A percentile compares a stretch with the other conserved stretches of the same genome.
Evolutionary conservation across 2,329 filamentous ascomycete genomes (phyloP).

Genomic region (Aspergillus texensis): DNA sequence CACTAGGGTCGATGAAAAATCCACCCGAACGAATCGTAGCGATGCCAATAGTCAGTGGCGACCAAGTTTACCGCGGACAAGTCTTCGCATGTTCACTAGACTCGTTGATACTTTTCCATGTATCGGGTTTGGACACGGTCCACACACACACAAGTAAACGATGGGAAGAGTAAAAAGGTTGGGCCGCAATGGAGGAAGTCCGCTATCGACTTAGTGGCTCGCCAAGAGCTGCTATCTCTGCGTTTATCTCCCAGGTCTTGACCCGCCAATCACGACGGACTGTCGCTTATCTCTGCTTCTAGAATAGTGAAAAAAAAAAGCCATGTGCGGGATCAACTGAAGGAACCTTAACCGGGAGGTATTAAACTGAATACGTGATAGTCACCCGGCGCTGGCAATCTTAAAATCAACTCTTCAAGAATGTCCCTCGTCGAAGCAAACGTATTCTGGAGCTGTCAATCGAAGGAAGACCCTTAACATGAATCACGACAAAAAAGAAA

Average conservation of each 20-base stretch:
- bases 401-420: background rate
- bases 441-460: background rate
- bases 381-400: background rate
- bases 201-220: background rate
- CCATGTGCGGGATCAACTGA: background rate
- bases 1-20: too few species aligned
- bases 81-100: background rate
- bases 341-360: background rate
- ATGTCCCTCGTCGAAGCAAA: background rate
- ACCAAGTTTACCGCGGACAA: background rate
- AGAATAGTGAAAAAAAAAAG: background rate
- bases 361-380: background rate
- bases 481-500: background rate
- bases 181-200: background rate
- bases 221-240: background rate
- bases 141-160: too few species aligned
- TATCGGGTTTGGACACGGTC: too few species aligned
- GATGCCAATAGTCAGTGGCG: background rate
- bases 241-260: background rate
- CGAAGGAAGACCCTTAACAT: background rate
- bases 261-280: background rate
- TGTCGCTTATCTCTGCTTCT: slow-evolving; percentile 8
- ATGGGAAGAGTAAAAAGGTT: background rate
- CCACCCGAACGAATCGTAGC: background rate
- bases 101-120: background rate